phyloP scores from a whole-genome alignment of 202 grass and related monocot species.

The Brachypodium distachyon region DNA sequence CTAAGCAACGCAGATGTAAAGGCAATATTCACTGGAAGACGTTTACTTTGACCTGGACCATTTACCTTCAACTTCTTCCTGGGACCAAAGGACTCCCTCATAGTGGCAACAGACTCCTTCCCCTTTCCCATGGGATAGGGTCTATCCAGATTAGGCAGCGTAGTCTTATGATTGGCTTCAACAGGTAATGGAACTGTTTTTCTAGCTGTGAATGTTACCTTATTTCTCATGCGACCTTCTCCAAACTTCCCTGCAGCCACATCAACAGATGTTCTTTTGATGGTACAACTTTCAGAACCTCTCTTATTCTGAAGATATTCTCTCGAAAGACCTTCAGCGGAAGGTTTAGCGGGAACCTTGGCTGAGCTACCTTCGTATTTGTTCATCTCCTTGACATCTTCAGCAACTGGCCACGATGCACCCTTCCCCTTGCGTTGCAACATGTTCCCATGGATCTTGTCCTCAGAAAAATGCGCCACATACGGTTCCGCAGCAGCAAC shows the following conservation, averaged over 20 bases:
- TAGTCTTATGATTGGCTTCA: slow-evolving; percentile 2
- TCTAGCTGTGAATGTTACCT: background rate
- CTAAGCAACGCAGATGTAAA: background rate
- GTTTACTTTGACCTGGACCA: background rate
- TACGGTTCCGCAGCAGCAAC: background rate
- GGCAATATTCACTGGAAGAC: background rate
- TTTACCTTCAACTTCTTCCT: slow-evolving; percentile 23
- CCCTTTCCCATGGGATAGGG: background rate
- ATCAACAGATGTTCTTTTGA: background rate
- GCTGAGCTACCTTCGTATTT: background rate
- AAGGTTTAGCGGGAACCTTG: background rate
- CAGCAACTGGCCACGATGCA: background rate
- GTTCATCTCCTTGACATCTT: background rate
- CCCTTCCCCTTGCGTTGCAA: background rate
- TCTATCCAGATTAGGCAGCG: background rate
- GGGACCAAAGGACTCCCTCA: background rate
- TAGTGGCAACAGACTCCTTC: background rate
- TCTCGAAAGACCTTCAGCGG: background rate
- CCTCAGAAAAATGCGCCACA: background rate
- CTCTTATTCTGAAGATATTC: background rate
- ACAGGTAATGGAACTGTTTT: background rate
- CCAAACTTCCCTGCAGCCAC: background rate
- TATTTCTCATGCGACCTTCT: background rate
- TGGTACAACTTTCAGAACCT: slow-evolving; percentile 12
- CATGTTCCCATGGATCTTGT: background rate